Evolutionary conservation across 257 asterid genomes (phyloP), one percentile per base, ranked within the genome.

Genomic region (Hygrophila difformis): DNA sequence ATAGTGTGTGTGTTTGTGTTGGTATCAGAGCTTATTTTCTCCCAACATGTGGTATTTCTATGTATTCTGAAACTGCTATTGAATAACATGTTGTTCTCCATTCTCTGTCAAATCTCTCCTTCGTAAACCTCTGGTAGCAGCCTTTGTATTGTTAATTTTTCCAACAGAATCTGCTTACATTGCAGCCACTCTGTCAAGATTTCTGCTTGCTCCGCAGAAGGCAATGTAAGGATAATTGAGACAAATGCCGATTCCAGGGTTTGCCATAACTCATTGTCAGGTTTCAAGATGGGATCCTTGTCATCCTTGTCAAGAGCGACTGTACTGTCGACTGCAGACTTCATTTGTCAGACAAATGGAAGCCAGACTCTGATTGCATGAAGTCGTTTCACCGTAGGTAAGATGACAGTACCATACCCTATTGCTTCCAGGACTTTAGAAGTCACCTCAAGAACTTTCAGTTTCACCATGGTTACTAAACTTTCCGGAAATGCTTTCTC

Each of bases 181-280:
- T 64, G 72, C 31, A 84, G 62, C 94, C 94, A 88, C 59, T 78
- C 89, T 2, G 79, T 67, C 66, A 83, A 76, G 31, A 89, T 72
- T 20, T 70, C 84, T 0, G 93, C 91, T 56, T 82, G 96, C 48
- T 77, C 85, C 16, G 69, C 56, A 0, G 93, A 89, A 0, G 98
- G 92, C 75, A 89, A 47, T 8, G 93, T 63, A 24, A 79, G 87
- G 51, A 89, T 68, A n/a, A 75, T 51, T 0, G 88, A 70, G 21
- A 85, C 88, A 39, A 85, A 73, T 3, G 96, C 71, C 0, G 93
- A 66, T 52, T 89, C 98, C 70, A 85, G 17, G 3, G 91, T 65
- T 44, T 74, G 88, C 96, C 96, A 84, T n/a, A 85, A 8, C 55
- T 82, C 96, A 1, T 59, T 51, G 29, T 89, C 87, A 3, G 70